Evolutionary conservation across 805 yeast genomes (phyloP), one percentile per base, ranked within the genome.

Genomic region (Metschnikowia orientalis): DNA sequence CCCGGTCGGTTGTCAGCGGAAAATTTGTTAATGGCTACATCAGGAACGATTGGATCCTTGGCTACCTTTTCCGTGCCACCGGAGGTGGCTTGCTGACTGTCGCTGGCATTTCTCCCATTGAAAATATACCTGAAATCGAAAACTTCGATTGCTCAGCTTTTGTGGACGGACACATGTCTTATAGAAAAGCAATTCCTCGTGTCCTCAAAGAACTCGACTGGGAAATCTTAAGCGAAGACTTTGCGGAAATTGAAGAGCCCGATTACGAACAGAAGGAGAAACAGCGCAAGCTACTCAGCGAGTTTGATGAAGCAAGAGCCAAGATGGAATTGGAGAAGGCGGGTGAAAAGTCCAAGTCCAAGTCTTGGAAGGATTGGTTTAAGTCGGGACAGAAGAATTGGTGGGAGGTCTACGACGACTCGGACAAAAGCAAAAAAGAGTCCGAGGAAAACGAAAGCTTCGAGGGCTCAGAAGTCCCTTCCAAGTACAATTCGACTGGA

Each of bases 91-190:
- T 92, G 27, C 81, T 83, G 49, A 73, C 86, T n/a, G 92, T 92
- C 26, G 88, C 90, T 4, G 98, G 98, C 0, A 67, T 92, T 18
- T 79, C 95, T 0, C 81, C 89, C 4, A 72, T 90, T 22, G 80
- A 76, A 26, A 50, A 52, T 13, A 61, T 76, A 13, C 68, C 73
- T 15, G 84, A 81, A 0, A 67, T 92, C 18, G 95, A 88, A 44
- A 90, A 90, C 56, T 71, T 81, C 42, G 94, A 92, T 52, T 86
- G 95, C 50, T 84, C 97, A 0, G 87, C 79, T 12, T 49, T 69
- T 33, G 95, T 90, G 4, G 88, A 83, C 40, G 98, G 98, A 1
- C 98, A 92, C 63, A 86, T 92, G 96, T 87, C 83, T n/a, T 92
- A 92, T 60, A 81, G 98, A 63, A 81, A 81, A 41, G 88, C 87